These are phyloP conservation scores for Clonostachys chloroleuca DNA, from an alignment of 2,329 filamentous ascomycete species.

Conservation along the genomic window DNA sequence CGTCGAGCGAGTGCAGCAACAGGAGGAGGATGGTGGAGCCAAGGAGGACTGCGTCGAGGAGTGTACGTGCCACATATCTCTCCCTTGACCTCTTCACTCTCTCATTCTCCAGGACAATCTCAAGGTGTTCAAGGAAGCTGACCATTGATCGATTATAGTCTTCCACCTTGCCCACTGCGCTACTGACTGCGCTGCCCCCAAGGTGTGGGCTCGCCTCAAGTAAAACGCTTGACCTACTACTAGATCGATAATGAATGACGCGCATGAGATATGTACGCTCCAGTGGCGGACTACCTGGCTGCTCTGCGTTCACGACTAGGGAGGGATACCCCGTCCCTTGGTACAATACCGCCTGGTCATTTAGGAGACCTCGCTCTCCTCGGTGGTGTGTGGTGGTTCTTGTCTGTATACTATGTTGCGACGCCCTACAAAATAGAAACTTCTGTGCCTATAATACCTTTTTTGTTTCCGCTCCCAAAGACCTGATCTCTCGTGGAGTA, in stretches of 20 bases:
- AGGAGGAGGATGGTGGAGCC: slow-evolving; percentile 65
- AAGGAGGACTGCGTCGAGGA: slow-evolving; percentile 98
- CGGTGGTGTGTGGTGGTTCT: neutral
- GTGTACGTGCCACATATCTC: slow-evolving; percentile 66
- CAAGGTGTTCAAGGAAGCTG: neutral
- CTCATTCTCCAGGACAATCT: neutral
- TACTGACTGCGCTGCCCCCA: slow-evolving; percentile 86
- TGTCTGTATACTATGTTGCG: slow-evolving; percentile 5
- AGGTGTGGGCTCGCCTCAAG: slow-evolving; percentile 90
- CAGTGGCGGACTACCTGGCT: too few species aligned
- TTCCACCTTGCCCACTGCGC: slow-evolving; percentile 99
- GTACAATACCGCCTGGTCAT: neutral
- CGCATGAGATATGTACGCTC: neutral
- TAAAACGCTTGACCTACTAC: slow-evolving; percentile 48
- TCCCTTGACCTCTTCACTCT: neutral
- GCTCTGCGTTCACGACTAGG: too few species aligned
- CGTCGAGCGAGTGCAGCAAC: slow-evolving; percentile 75
- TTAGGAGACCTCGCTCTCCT: neutral
- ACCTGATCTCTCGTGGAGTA: too few species aligned
- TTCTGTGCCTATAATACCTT: too few species aligned
- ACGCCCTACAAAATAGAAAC: neutral
- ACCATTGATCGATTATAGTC: slow-evolving; percentile 49
- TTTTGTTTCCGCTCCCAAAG: too few species aligned
- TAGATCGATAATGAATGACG: neutral
- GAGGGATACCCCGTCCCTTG: too few species aligned